Percentiles rank a stretch among this genome's conserved stretches.
These are phyloP conservation scores for Solanum etuberosum DNA, from an alignment of 257 asterid species.

Conservation along the genomic window DNA sequence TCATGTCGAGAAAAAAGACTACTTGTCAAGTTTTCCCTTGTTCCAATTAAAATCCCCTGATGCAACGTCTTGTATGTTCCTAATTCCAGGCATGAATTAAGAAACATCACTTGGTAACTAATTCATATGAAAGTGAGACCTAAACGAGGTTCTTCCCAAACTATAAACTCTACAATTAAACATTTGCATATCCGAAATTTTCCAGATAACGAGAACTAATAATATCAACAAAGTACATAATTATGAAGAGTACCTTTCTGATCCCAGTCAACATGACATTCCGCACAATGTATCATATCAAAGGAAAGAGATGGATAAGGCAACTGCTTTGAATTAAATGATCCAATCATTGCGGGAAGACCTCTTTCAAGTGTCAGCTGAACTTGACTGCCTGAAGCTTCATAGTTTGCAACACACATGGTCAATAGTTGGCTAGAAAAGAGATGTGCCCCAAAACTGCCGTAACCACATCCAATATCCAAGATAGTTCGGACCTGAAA, in stretches of 20 bases:
- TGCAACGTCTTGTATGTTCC: background rate
- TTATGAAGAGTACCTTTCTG: constrained; percentile 49
- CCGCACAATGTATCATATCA: constrained; percentile 96
- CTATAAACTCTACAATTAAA: background rate
- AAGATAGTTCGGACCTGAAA: constrained; percentile 75
- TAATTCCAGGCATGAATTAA: background rate
- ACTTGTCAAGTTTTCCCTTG: background rate
- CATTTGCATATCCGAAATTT: background rate
- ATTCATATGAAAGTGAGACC: background rate
- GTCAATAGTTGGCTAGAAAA: constrained; percentile 67
- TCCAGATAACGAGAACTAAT: background rate
- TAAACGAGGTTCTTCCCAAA: background rate
- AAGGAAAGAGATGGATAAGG: constrained; percentile 93
- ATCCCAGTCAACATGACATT: constrained; percentile 90
- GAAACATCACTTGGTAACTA: background rate
- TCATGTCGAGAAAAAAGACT: background rate
- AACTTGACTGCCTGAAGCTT: constrained; percentile 98
- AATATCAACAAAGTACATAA: background rate
- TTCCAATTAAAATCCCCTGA: background rate
- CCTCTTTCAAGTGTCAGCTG: constrained; percentile 98
- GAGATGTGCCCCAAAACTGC: constrained; percentile 95
- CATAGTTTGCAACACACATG: constrained; percentile 88
- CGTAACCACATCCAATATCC: constrained; percentile 97
- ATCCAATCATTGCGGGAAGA: constrained; percentile 94
- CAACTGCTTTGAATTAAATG: constrained; percentile 78